phyloP scores from a whole-genome alignment of 495 filamentous ascomycete species.

The Penicillium turbatum region DNA sequence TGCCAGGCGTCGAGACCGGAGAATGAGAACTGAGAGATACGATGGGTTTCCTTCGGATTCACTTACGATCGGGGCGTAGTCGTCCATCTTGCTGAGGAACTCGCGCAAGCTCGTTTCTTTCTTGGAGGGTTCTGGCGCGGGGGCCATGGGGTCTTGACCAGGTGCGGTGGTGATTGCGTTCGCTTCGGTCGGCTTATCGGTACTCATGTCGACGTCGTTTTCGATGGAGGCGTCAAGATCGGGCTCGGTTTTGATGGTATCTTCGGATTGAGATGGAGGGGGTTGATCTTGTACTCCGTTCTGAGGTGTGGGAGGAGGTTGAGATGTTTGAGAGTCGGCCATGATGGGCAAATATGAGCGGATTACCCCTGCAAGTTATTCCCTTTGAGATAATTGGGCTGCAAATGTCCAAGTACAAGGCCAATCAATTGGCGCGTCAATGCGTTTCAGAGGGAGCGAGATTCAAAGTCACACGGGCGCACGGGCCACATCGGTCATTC shows the following conservation, averaged over 20 bases:
- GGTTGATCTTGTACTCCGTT: conserved; percentile 12
- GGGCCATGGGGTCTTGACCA: conserved; percentile 29
- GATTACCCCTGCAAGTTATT: conserved; percentile 4
- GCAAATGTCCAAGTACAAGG: conserved; percentile 1
- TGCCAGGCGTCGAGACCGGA: too few relatives aligned
- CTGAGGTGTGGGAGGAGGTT: conserved; percentile 6
- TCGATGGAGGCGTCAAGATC: conserved; percentile 39
- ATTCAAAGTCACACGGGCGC: conserved; percentile 8
- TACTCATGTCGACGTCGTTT: conserved; percentile 44
- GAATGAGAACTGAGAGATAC: not conserved
- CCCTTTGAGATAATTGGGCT: conserved; percentile 1
- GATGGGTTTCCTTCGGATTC: not conserved
- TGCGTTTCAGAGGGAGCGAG: conserved; percentile 2
- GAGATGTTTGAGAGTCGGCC: conserved; percentile 13
- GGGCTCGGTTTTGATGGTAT: conserved; percentile 31
- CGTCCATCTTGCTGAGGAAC: conserved; percentile 93
- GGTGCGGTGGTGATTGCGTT: conserved; percentile 14
- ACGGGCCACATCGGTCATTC: conserved; percentile 1
- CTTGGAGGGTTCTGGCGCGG: conserved; percentile 57
- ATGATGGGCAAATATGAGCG: conserved; percentile 8
- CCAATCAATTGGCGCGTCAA: conserved; percentile 3
- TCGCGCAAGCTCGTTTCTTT: conserved; percentile 90
- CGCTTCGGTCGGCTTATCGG: conserved; percentile 19
- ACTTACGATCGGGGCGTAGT: conserved; percentile 93
- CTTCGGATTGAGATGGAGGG: conserved; percentile 18